A percentile compares a stretch with the other conserved stretches of the same genome.
phyloP scores from a whole-genome alignment of 2,329 filamentous ascomycete genomes.

The Scedosporium apiospermum region DNA sequence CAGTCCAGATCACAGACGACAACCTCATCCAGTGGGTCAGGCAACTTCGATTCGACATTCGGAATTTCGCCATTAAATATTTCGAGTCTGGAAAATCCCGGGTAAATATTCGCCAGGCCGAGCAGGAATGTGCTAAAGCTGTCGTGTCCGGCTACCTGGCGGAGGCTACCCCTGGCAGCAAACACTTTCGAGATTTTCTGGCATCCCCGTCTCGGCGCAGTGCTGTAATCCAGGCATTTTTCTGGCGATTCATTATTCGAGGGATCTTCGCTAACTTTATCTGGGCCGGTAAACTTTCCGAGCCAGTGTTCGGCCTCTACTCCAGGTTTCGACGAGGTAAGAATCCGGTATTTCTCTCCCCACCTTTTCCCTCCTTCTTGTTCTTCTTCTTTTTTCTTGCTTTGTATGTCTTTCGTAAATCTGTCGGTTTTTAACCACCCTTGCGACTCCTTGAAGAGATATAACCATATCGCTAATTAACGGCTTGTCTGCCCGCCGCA shows the following conservation, averaged over 20 bases:
- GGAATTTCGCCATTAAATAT: not conserved
- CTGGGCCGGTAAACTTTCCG: not conserved
- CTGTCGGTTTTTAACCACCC: too few relatives aligned
- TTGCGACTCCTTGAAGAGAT: too few relatives aligned
- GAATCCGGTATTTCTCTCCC: too few relatives aligned
- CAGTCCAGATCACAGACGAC: not conserved
- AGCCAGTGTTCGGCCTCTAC: too few relatives aligned
- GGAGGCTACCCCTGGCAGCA: not conserved
- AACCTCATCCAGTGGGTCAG: not conserved
- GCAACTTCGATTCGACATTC: not conserved
- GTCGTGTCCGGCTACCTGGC: not conserved
- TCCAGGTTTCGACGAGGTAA: too few relatives aligned
- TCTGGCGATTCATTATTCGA: not conserved
- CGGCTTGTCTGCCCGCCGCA: too few relatives aligned
- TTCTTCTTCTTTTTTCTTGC: not conserved
- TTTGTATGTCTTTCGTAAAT: too few relatives aligned
- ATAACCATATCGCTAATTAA: too few relatives aligned
- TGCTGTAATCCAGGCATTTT: not conserved
- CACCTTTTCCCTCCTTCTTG: too few relatives aligned
- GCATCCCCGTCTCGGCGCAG: not conserved
- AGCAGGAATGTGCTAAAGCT: not conserved
- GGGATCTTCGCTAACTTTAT: not conserved
- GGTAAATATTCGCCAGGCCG: not conserved
- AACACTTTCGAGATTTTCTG: not conserved
- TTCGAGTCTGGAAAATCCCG: not conserved